Conservation (phyloP, 345 rosid species). For the Rhodamnia argentea region DNA sequence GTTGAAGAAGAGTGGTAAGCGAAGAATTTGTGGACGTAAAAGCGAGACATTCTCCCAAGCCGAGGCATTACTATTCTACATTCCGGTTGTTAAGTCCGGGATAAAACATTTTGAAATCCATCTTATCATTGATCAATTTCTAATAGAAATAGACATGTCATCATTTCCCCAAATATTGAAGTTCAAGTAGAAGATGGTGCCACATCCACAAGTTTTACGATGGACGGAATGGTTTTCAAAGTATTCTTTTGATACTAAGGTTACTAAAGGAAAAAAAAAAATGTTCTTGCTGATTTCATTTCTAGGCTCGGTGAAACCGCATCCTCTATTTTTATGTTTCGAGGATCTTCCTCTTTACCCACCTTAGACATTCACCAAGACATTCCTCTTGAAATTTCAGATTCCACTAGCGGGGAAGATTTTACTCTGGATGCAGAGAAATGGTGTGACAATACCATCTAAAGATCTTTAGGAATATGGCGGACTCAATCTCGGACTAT, state of each 20-base stretch:
- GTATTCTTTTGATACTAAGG: background rate
- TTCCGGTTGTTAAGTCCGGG: background rate
- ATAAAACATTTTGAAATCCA: background rate
- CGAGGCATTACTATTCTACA: background rate
- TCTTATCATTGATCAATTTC: background rate
- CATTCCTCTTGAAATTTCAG: background rate
- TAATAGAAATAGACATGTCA: background rate
- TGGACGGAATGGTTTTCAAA: background rate
- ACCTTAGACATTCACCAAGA: background rate
- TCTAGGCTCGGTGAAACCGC: background rate
- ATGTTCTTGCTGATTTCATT: background rate
- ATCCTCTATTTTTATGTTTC: background rate
- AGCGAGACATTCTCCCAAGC: background rate
- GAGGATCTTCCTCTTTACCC: background rate
- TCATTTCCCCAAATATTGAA: background rate
- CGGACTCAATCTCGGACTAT: background rate
- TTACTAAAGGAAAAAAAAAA: background rate
- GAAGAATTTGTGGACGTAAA: background rate
- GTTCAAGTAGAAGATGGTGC: background rate
- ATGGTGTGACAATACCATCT: background rate
- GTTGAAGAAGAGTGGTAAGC: background rate
- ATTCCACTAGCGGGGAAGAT: background rate
- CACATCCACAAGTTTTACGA: accelerated
- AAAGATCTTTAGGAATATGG: background rate
- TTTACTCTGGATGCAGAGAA: background rate